Conservation (phyloP, 179 eudicot species). For the Beta corolliflora region DNA sequence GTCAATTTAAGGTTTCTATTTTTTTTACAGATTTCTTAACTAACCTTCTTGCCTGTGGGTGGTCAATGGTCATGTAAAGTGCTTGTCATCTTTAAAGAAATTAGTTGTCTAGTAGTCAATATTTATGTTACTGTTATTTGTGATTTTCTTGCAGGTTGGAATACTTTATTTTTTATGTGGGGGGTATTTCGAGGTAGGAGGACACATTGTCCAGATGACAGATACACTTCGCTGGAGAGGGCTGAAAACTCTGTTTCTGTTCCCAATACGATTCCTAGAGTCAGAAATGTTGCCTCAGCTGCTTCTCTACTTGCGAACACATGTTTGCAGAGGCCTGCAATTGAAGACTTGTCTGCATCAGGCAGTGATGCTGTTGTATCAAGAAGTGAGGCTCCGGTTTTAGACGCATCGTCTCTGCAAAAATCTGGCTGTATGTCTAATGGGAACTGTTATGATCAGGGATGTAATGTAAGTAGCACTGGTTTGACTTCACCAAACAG, state of each 20-base stretch:
- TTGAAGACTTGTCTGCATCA: constrained; percentile 34
- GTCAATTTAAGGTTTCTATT: background rate
- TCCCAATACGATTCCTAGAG: constrained; percentile 9
- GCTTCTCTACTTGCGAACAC: constrained; percentile 36
- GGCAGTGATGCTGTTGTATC: constrained; percentile 27
- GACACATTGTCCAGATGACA: constrained; percentile 36
- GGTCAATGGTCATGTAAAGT: background rate
- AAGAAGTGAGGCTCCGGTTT: constrained; percentile 35
- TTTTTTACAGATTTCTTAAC: background rate
- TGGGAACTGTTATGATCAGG: constrained; percentile 37
- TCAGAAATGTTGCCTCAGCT: constrained; percentile 28
- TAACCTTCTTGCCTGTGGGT: background rate
- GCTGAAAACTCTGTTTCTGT: constrained; percentile 26
- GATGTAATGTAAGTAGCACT: constrained; percentile 25
- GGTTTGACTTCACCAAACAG: constrained; percentile 20
- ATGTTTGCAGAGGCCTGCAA: constrained; percentile 35
- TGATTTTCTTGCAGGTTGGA: constrained; percentile 73
- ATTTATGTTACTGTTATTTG: background rate
- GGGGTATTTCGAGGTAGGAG: constrained; percentile 80
- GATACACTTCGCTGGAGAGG: constrained; percentile 35
- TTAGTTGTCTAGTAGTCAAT: background rate
- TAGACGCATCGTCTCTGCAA: constrained; percentile 25
- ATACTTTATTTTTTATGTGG: constrained; percentile 80
- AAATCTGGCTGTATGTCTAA: constrained; percentile 36
- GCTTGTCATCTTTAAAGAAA: background rate